Base-by-base conservation (phyloP, 2,329 filamentous ascomycete species). In the Stachybotrys chlorohalonatus region DNA sequence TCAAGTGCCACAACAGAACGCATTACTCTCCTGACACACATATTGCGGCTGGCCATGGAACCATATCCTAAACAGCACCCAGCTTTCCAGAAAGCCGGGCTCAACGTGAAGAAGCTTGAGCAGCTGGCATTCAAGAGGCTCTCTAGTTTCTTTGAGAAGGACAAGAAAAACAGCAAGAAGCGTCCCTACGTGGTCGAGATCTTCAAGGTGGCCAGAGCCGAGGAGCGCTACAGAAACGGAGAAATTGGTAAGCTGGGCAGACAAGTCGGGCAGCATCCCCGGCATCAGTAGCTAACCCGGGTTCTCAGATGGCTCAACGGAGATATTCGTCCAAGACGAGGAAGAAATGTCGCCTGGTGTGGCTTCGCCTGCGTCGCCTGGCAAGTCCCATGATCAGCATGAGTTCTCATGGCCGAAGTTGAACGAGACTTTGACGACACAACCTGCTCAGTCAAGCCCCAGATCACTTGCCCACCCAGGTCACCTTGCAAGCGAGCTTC, bases 101-200 rank as follows among this genome's bases (percentile, higher is more conserved):
- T 86, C 7, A 78, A 73, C 52, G 74, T 84, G 16, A 71, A 71
- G 53, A 82, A 81, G 60, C 68, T 86, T 3, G 80, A 86, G 57
- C 77, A 81, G 31, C 74, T 78, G 2, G 84, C 83, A 0, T 76
- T 73, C 52, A 82, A 86, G 54, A 79, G 79, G 0, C 72, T 86
- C 31, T 79, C 79, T 0, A 69, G 73, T 15, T 86, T 82, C 68
- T 85, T 84, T 55, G 70, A 73, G 13, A 81, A 85, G 57, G 79
- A 77, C 53, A 77, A 81, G 2, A 73, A 73, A 47, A 85, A 86
- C 55, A 66, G 68, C 2, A 72, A 72, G 57, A 86, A 85, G 70
- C 76, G 73, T 55, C 73, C 74, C 0, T 82, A 75, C 51, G 63
- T 86, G 8, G 78, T 75, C 53, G 82, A 86, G 61, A 79, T 86